Conservation (phyloP, 208 protist genomes). For the Leishmania aethiopica region DNA sequence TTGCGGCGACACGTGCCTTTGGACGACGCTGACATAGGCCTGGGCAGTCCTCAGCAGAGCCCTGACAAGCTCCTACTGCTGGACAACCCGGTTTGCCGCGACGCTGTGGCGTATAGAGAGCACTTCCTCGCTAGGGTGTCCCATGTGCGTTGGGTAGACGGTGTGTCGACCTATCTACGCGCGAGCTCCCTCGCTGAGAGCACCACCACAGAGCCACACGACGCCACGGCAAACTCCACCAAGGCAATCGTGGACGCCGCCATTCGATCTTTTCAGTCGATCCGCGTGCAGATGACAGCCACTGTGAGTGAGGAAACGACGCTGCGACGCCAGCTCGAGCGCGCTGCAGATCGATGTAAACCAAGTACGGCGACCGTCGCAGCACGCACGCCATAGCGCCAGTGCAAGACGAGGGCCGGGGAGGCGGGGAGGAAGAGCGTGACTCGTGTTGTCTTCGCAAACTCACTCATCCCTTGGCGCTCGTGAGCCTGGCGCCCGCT, state of each 20-base stretch:
- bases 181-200: not conserved
- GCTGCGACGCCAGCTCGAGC: constrained; percentile 3
- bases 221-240: not conserved
- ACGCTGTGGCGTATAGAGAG: constrained; percentile 35
- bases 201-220: not conserved
- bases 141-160: constrained; percentile 69
- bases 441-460: not conserved
- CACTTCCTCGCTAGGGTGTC: constrained; percentile 33
- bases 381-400: not conserved
- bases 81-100: constrained; percentile 79
- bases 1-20: constrained; percentile 50
- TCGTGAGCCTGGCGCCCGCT: not conserved
- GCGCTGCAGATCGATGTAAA: constrained; percentile 10
- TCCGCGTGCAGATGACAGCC: not conserved
- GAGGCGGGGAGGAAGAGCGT: too few species aligned
- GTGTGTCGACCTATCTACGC: constrained; percentile 12
- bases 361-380: not conserved
- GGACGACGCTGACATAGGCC: constrained; percentile 13
- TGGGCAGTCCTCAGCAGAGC: not conserved
- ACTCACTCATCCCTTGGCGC: not conserved
- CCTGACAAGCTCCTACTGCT: constrained; percentile 40
- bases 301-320: not conserved
- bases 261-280: not conserved
- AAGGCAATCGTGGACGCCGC: not conserved
- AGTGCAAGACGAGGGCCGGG: not conserved